Base-by-base conservation (phyloP, 169 alveolate genomes). In the Babesia ovata region DNA sequence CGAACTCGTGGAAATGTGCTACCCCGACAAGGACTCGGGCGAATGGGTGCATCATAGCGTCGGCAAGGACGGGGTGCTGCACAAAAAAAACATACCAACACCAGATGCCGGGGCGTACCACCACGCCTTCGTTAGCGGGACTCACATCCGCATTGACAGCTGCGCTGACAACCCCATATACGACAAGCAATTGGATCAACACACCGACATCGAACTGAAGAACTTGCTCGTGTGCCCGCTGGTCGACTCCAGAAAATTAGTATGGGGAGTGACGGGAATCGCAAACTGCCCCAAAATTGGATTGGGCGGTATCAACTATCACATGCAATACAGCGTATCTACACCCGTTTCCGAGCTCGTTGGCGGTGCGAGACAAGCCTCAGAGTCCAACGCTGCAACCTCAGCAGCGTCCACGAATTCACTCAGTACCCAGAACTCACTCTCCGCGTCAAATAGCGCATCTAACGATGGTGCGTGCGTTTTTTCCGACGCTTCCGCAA, bases 221-320 rank as follows among this genome's bases (percentile, higher is more conserved):
- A 79, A 79, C 44, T 44, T 79, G 21, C 69, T 79, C 52, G 57
- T 79, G n/a, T 66, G 78, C 63, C 87, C 87, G 28, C 77, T 79
- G 48, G 48, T 66, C 4, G 83, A 79, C 63, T 58, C 79, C 10
- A 29, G 57, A 26, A 69, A 71, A 48, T n/a, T 33, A 19, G 75
- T 79, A 16, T 79, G 87, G 87, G 87, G 87, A 29, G 70, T 79
- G n/a, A 77, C 74, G 11, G 69, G 76, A 63, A 52, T 75, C 67
- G 67, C 79, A 29, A 67, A 67, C 65, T 54, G 76, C 42, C 65
- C 76, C 10, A 10, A 19, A 4, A 0, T 53, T 21, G 65, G 50
- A 7, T 9, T 21, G 48, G 33, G 57, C 6, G 21, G 28, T 4
- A 17, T 4, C 44, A 26, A 53, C 76, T 36, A 67, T 36, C 73